These are phyloP conservation scores for Fusarium cyanostomum DNA, from an alignment of 2,329 filamentous ascomycete species.

Conservation along the genomic window DNA sequence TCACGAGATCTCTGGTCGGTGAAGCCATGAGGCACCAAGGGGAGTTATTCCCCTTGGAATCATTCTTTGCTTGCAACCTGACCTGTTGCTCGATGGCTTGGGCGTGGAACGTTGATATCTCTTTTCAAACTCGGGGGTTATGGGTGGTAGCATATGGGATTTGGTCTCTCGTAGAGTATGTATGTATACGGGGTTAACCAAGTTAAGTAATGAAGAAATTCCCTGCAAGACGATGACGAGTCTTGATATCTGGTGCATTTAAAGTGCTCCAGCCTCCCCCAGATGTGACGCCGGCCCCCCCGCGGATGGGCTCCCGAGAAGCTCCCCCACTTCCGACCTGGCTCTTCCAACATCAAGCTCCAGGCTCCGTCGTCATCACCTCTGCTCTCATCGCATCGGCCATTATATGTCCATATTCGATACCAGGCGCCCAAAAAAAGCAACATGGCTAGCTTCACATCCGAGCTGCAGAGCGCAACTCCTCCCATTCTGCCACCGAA, in stretches of 20 bases:
- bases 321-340: slow-evolving; percentile 25
- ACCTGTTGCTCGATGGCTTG: slow-evolving; percentile 3
- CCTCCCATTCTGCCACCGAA: slow-evolving; percentile 79
- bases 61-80: background rate
- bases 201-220: slow-evolving; percentile 7
- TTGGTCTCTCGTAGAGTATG: slow-evolving; percentile 15
- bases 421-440: background rate
- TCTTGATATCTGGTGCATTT: background rate
- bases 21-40: slow-evolving; percentile 41
- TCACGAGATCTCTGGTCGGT: slow-evolving; percentile 70
- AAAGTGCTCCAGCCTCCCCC: background rate
- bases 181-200: slow-evolving; percentile 1
- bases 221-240: background rate
- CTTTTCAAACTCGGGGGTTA: slow-evolving; percentile 15
- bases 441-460: slow-evolving; percentile 45
- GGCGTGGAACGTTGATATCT: slow-evolving; percentile 26
- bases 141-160: slow-evolving; percentile 28
- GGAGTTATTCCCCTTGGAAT: background rate
- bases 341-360: slow-evolving; percentile 7
- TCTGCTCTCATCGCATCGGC: background rate
- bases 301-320: slow-evolving; percentile 5
- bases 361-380: slow-evolving; percentile 1
- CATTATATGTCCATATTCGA: background rate
- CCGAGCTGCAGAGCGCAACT: slow-evolving; percentile 44
- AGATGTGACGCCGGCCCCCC: slow-evolving; percentile 14